Base-by-base conservation (phyloP, 1,139 yeast genomes). In the Blastobotrys serpentis region DNA sequence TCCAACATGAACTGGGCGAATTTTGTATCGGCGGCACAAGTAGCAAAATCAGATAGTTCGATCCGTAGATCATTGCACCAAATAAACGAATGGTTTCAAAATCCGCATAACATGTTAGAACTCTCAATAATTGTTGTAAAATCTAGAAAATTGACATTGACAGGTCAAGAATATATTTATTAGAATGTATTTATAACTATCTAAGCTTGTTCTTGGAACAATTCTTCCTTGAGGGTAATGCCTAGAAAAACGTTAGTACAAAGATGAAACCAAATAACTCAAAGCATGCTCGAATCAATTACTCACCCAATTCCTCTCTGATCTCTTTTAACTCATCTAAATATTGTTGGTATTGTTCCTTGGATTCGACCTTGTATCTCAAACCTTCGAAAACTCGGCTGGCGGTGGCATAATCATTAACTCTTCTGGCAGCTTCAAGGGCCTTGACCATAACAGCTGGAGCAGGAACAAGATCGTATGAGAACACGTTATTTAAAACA, bases 391-490 rank as follows among this genome's bases (percentile, higher is more conserved):
- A 92, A 54, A 95, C 96, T 76, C 98, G 86, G 62, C 90, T 94
- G 52, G 98, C 98, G 55, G 98, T 90, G 55, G 98, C 97, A 76
- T 87, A 87, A 76, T 92, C 98, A 73, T 94, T 89, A 60, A 92
- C 98, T 76, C 98, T 87, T 82, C 98, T 89, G 66, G 98, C 92
- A 48, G 98, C 98, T 75, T 86, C 84, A 69, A 92, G 81, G 47
- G 98, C 98, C 76, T 86, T 86, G 74, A 88, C 96, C 67, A 92
- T 79, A 56, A 92, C 98, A 53, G 86, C 82, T 59, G 98, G 98
- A 33, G 98, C 94, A 59, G 98, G 98, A 51, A 92, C 98, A 72
- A 94, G 82, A 75, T 92, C 98, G 77, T 92, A 92, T 17, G 98
- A 86, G 77, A 92, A 92, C 72, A 95, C 89, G 78, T 92, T 94